A percentile compares a stretch with the other conserved stretches of the same genome.
phyloP scores from a whole-genome alignment of 2,329 filamentous ascomycete genomes.

The Ophiostoma perfectum region DNA sequence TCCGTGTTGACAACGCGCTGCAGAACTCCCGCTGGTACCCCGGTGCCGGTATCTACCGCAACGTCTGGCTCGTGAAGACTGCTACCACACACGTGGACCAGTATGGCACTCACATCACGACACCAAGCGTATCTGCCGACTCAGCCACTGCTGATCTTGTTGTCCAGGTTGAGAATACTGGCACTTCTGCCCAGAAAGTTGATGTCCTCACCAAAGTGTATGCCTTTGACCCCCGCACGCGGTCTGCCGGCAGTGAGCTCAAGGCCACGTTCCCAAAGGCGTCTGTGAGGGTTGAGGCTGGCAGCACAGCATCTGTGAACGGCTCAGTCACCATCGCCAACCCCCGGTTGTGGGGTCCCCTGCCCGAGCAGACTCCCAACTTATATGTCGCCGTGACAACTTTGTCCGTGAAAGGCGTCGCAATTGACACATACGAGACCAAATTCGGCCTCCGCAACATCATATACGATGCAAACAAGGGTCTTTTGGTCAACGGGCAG shows the following conservation, averaged over 20 bases:
- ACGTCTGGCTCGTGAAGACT: constrained; percentile 49
- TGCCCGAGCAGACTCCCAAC: constrained; percentile 42
- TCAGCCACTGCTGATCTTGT: constrained; percentile 42
- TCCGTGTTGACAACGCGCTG: constrained; percentile 45
- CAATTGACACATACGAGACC: constrained; percentile 41
- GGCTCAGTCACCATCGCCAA: constrained; percentile 34
- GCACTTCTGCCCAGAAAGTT: constrained; percentile 31
- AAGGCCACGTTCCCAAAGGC: constrained; percentile 35
- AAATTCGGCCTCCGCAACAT: constrained; percentile 46
- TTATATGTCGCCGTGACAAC: constrained; percentile 44
- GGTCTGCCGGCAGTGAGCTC: constrained; percentile 29
- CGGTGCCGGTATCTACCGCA: constrained; percentile 50
- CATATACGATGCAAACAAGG: constrained; percentile 37
- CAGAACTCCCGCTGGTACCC: constrained; percentile 50
- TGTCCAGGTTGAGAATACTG: constrained; percentile 45
- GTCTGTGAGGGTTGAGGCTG: constrained; percentile 32
- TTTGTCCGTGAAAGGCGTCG: constrained; percentile 28
- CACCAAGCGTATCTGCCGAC: constrained; percentile 40
- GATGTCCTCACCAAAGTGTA: constrained; percentile 40
- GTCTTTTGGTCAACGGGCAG: constrained; percentile 44
- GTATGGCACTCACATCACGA: constrained; percentile 46
- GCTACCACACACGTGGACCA: constrained; percentile 44
- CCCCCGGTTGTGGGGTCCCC: constrained; percentile 46
- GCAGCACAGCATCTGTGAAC: constrained; percentile 34
- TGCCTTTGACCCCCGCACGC: constrained; percentile 34